Evolutionary conservation across 257 asterid genomes (phyloP), one percentile per base, ranked within the genome.

Genomic region (Solanum tacnaense): DNA sequence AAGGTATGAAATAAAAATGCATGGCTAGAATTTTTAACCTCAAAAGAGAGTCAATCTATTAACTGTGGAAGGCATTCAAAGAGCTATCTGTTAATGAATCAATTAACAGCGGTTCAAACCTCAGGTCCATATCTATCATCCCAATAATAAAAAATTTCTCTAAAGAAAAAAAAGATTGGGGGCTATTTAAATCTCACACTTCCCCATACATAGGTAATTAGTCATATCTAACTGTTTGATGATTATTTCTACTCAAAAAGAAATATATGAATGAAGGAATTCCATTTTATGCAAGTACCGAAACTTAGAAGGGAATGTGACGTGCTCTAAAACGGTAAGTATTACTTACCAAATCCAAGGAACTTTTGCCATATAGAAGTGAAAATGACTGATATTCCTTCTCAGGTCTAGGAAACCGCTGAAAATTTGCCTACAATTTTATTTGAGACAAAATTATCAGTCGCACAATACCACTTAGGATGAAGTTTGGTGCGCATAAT

Each of bases 351-450:
- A 95, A 92, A 91, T 95, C 97, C 92, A 94, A 91, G 72, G 98
- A 92, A 52, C 89, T 89, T 23, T 90, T 91, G 49, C 93, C 94
- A 91, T 95, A 89, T 89, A 93, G 87, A 86, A 95, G 95, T 91
- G 98, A 94, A 90, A 95, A 95, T 76, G 98, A 94, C 86, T 94
- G 98, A 86, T 95, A 94, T 86, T 95, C 98, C 91, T 93, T 95
- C 89, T 95, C 97, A 71, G 98, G 97, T 70, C 92, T 96, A 84
- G 97, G 96, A 91, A 90, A 91, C 81, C 96, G 92, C 91, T 91
- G 95, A 91, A 95, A 95, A 86, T 84, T 78, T 79, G 91, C 93
- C 96, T 92, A 92, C 89, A 89, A 79, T 90, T 85, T 86, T 87
- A 87, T 65, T 84, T 84, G 70, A 60, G 56, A 49, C 34, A 52